Base-by-base conservation (phyloP, 2,329 filamentous ascomycete genomes). In the Xylaria sp. region DNA sequence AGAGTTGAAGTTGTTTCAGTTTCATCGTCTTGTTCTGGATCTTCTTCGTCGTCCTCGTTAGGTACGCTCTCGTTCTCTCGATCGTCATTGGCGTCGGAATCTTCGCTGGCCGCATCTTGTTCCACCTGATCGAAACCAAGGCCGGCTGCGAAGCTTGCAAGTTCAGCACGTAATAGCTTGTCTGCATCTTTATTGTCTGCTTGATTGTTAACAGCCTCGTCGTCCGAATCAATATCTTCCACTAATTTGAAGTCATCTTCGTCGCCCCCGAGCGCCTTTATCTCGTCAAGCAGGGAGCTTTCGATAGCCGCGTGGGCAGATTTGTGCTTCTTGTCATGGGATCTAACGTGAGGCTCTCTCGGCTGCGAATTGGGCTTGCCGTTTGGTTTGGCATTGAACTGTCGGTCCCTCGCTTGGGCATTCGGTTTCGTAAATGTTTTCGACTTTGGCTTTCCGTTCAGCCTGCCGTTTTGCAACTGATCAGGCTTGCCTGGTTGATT, bases 231-330 rank as follows among this genome's bases (percentile, higher is more conserved):
- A 6, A 82, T 76, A 60, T 83, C 85, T 41, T 81, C 83, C 54
- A 90, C 82, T 33, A 90, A 80, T 35, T 85, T 83, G 43, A 88
- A 73, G 65, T 90, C 88, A 41, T 85, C 80, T 73, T 90, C 85
- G 54, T 88, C 86, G 13, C 88, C 88, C 3, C 87, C 88, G 1
- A 90, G 77, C 13, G 85, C 85, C 65, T 82, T 79, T 63, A 90
- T 90, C 70, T 90, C 88, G 58, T 85, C 82, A 7, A 90, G 76
- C 4, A 90, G 76, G 11, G 75, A 72, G 27, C 65, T 68, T 38
- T 60, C 60, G 31, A 78, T 76, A 43, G 70, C 71, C 23, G 71
- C 65, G 23, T 52, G 43, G 55, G 57, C 31, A 33, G 17, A 23
- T 2, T 56, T 64, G 6, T 44, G 58, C 44, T 52, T 64, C 60